These are phyloP conservation scores for Thielaviopsis musarum DNA, from an alignment of 2,329 filamentous ascomycete genomes.

Conservation along the genomic window DNA sequence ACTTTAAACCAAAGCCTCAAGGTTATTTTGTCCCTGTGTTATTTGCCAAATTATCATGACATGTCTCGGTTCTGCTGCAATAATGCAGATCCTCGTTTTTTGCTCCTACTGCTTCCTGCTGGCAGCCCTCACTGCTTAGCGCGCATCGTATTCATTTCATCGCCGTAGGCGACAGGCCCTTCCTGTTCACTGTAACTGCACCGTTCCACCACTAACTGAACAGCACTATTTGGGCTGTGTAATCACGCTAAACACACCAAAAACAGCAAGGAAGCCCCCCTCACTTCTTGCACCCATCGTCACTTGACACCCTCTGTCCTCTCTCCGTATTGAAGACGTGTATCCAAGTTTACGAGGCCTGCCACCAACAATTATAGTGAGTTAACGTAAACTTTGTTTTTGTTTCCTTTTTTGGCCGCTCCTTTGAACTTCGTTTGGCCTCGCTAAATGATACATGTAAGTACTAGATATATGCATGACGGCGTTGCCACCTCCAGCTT, in stretches of 20 bases:
- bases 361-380: not conserved
- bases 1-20: too few species aligned
- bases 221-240: too few species aligned
- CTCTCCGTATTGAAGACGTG: not conserved
- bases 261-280: not conserved
- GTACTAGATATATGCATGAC: not conserved
- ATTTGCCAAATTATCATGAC: not conserved
- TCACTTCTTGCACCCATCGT: not conserved
- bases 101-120: not conserved
- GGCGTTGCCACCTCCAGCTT: not conserved
- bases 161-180: not conserved
- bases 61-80: not conserved
- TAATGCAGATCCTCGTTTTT: not conserved
- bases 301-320: not conserved
- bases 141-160: not conserved
- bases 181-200: not conserved
- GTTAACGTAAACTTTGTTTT: not conserved
- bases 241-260: too few species aligned
- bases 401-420: not conserved
- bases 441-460: not conserved
- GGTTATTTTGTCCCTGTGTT: too few species aligned
- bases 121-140: not conserved
- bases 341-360: not conserved
- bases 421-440: not conserved
- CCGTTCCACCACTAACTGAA: not conserved